A percentile compares a stretch with the other conserved stretches of the same genome.
Evolutionary conservation across 2,329 filamentous ascomycete genomes (phyloP).

Genomic region (Rhytidhysteron rufulum): DNA sequence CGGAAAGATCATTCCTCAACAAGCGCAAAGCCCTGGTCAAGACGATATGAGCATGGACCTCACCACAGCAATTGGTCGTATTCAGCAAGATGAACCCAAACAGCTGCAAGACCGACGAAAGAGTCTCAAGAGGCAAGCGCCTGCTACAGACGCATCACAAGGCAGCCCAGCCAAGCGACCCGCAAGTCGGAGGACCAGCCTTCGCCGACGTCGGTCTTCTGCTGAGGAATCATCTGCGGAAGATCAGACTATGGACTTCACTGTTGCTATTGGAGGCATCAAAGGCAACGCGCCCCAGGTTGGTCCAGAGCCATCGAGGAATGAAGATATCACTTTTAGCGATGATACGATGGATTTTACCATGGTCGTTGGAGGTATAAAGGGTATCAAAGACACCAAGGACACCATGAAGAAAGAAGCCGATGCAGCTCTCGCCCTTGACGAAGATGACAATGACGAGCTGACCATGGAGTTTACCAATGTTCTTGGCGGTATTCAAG

Average conservation of each 20-base stretch:
- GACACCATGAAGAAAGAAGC: conserved; percentile 1
- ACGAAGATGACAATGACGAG: conserved; percentile 38
- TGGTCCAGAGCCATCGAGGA: conserved; percentile 18
- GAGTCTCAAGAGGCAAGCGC: conserved; percentile 43
- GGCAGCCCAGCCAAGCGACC: conserved; percentile 35
- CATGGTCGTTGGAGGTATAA: conserved; percentile 34
- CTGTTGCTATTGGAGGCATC: conserved; percentile 35
- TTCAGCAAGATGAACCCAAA: conserved; percentile 33
- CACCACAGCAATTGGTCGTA: conserved; percentile 52
- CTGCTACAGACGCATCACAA: conserved; percentile 33
- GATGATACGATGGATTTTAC: conserved; percentile 40
- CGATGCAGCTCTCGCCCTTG: conserved; percentile 9
- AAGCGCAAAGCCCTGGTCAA: conserved; percentile 33
- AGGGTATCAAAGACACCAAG: conserved; percentile 7
- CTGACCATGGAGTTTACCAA: conserved; percentile 52
- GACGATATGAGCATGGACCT: conserved; percentile 55
- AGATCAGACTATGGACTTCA: conserved; percentile 40
- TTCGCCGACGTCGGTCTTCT: conserved; percentile 37
- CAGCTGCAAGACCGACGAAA: conserved; percentile 25
- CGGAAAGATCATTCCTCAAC: conserved; percentile 67
- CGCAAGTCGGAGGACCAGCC: conserved; percentile 29
- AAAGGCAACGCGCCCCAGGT: conserved; percentile 13
- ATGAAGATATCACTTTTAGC: conserved; percentile 21
- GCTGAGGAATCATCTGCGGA: conserved; percentile 32
- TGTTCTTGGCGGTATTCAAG: conserved; percentile 44